Evolutionary conservation across 2,329 filamentous ascomycete genomes (phyloP).

Genomic region (Phaeosphaeriaceae sp.): DNA sequence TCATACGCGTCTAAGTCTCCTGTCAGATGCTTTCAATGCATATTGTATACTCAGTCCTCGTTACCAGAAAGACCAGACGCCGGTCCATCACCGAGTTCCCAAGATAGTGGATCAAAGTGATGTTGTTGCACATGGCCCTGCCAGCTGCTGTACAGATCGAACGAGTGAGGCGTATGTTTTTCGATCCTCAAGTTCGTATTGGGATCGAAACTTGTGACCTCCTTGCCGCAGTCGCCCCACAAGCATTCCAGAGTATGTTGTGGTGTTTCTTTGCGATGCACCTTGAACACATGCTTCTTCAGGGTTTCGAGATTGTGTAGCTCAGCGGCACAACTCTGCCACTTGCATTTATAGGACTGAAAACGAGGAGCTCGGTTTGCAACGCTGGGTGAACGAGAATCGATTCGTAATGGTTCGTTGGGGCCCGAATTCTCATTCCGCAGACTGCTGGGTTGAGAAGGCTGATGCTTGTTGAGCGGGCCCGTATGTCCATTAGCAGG

Average conservation of each 20-base stretch:
- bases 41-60: constrained; percentile 36
- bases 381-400: constrained; percentile 43
- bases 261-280: constrained; percentile 55
- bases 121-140: constrained; percentile 59
- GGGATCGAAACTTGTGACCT: constrained; percentile 29
- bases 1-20: constrained; percentile 45
- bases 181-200: constrained; percentile 32
- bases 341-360: constrained; percentile 64
- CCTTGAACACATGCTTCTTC: constrained; percentile 65
- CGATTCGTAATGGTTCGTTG: constrained; percentile 31
- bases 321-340: constrained; percentile 64
- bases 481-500: constrained; percentile 27
- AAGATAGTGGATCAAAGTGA: constrained; percentile 64
- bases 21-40: constrained; percentile 26
- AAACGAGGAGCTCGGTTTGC: constrained; percentile 42
- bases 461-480: constrained; percentile 13
- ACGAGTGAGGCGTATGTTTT: constrained; percentile 36
- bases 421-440: constrained; percentile 27
- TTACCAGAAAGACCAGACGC: constrained; percentile 64
- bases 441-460: constrained; percentile 35
- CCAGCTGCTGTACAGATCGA: constrained; percentile 54
- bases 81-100: constrained; percentile 68
- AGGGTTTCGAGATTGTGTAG: constrained; percentile 69
- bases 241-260: constrained; percentile 53
- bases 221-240: constrained; percentile 54